These are phyloP conservation scores for Lichtheimia hyalospora DNA, from an alignment of 371 early-diverging fungal genomes.

Conservation along the genomic window DNA sequence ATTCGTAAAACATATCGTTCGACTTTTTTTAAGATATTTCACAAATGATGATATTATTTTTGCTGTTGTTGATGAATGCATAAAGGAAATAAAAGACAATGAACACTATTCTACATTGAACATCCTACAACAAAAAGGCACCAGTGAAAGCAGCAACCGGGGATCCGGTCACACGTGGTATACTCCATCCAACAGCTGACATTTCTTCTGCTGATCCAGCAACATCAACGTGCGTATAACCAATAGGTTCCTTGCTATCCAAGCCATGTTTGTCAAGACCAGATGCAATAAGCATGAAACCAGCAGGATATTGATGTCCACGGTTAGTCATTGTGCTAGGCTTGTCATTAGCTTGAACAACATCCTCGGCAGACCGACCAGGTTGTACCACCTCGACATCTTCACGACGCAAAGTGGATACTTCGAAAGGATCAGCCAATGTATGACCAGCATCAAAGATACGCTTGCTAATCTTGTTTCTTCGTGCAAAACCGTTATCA, in stretches of 20 bases:
- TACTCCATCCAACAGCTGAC: constrained; percentile 62
- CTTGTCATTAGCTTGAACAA: constrained; percentile 77
- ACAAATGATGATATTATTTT: too few species aligned
- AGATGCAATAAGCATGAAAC: constrained; percentile 80
- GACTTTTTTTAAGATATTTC: too few species aligned
- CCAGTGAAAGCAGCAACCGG: constrained; percentile 78
- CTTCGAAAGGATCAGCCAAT: constrained; percentile 82
- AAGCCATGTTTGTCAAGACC: constrained; percentile 78
- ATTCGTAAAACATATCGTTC: too few species aligned
- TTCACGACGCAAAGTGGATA: constrained; percentile 82
- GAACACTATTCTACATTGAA: too few species aligned
- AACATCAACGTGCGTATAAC: constrained; percentile 86
- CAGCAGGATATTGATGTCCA: constrained; percentile 89
- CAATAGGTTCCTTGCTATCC: constrained; percentile 61
- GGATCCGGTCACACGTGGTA: constrained; percentile 74
- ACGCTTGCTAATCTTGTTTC: constrained; percentile 59
- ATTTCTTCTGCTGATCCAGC: constrained; percentile 80
- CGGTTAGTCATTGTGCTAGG: constrained; percentile 76
- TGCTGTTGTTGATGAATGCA: too few species aligned
- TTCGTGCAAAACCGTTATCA: constrained; percentile 82
- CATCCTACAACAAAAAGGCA: constrained; percentile 62
- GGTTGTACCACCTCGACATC: constrained; percentile 70
- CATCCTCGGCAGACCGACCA: constrained; percentile 73
- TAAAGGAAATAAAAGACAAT: too few species aligned
- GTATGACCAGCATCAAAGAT: constrained; percentile 70